phyloP scores from a whole-genome alignment of 345 rosid genomes.

The Cardamine occulta region DNA sequence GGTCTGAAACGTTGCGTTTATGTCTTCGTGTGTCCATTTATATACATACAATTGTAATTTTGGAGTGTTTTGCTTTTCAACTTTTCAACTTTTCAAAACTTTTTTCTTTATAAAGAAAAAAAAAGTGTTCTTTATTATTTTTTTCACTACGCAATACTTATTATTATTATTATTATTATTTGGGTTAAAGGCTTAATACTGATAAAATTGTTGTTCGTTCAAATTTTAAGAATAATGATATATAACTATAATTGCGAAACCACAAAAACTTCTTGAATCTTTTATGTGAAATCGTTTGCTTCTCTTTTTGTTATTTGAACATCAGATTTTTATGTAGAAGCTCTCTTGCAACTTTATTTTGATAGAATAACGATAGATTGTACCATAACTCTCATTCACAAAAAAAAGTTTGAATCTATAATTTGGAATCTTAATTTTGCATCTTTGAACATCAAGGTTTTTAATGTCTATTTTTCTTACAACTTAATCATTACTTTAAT shows the following conservation, averaged over 20 bases:
- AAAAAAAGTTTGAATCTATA: not conserved
- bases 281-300: not conserved
- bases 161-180: too few species aligned
- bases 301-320: not conserved
- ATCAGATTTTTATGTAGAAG: not conserved
- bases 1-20: conserved; percentile 40
- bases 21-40: conserved; percentile 27
- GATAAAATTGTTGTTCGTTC: not conserved
- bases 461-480: not conserved
- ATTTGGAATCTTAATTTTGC: not conserved
- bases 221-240: not conserved
- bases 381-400: not conserved
- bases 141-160: not conserved
- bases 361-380: not conserved
- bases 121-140: too few species aligned
- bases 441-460: not conserved
- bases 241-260: not conserved
- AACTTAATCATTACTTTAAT: not conserved
- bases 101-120: not conserved
- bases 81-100: conserved; percentile 2
- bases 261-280: too few species aligned
- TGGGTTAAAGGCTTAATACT: not conserved
- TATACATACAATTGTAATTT: not conserved
- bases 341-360: not conserved
- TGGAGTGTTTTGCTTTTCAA: conserved; percentile 9